Evolutionary conservation across 345 rosid genomes (phyloP).

Genomic region (Kandelia obovata): DNA sequence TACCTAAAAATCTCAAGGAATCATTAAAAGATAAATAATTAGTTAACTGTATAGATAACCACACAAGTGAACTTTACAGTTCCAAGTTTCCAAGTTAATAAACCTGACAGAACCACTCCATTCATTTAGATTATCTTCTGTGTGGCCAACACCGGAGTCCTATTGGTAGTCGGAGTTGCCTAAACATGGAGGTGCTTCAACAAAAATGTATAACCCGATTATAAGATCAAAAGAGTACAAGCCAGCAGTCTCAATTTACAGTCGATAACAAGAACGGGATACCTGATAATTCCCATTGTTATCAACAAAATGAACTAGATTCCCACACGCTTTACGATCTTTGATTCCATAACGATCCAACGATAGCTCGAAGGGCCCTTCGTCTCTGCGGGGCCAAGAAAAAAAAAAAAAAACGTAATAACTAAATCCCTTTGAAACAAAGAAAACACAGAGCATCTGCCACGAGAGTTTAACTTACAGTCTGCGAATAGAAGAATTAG

Average conservation of each 20-base stretch:
- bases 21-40: no score
- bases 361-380: constrained; percentile 53
- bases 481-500: constrained; percentile 42
- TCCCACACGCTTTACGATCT: constrained; percentile 38
- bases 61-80: no score
- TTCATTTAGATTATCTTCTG: no score
- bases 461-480: constrained; percentile 37
- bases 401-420: background rate
- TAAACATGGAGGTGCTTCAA: no score
- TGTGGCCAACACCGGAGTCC: no score
- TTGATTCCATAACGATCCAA: constrained; percentile 45
- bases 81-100: no score
- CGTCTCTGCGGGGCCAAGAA: constrained; percentile 37
- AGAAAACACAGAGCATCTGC: background rate
- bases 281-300: constrained; percentile 53
- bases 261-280: background rate
- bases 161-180: no score
- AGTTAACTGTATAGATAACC: no score
- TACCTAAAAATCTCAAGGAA: no score
- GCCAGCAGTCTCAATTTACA: background rate
- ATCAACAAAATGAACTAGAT: constrained; percentile 53
- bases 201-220: background rate
- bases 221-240: background rate
- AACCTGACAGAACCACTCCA: no score
- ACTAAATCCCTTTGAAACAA: background rate